Evolutionary conservation across 306 rosid genomes (phyloP), one percentile per base, ranked within the genome.

Genomic region (Begonia fuchsioides): DNA sequence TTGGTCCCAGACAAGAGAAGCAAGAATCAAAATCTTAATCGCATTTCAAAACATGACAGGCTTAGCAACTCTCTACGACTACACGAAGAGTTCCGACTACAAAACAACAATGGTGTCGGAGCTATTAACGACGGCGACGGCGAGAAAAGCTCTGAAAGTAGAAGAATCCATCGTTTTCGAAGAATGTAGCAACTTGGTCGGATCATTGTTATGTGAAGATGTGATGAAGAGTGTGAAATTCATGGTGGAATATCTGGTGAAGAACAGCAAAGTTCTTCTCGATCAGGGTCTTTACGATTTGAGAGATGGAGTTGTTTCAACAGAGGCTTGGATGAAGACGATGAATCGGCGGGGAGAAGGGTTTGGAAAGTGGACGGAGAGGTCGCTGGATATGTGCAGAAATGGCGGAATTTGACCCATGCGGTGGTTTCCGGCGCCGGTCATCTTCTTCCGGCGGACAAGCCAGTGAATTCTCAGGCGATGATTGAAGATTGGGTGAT

Each of bases 401-500:
- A 58, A 6, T 80, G 84, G 96, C 66, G 64, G 65, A 75, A 62
- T 16, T 73, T 87, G 11, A 82, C 77, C 19, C 68, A 82, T 39
- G 92, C 56, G 67, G 69, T 77, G 26, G 92, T 87, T 63, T 72
- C 74, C 12, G 82, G 94, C 0, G 94, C 69, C 32, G 92, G 94
- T 0, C 92, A 87, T 82, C 77, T 87, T 62, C 55, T 82, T 46
- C 85, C 96, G 10, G 5, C 72, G 3, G 92, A 87, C 9, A 61
- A 77, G 55, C 13, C 87, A 19, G 13, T 77, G 69, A 68, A 62
- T 38, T 70, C 96, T 38, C 94, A 82, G 52, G 75, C 70, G 13
- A 82, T 87, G 96, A 82, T 82, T 7, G 82, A 87, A 59, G 82
- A 67, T 10, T 87, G 94, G 96, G 80, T 87, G 52, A 55, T 82